Conservation (phyloP, 768 basidiomycete species). For the Grammothele lineata region DNA sequence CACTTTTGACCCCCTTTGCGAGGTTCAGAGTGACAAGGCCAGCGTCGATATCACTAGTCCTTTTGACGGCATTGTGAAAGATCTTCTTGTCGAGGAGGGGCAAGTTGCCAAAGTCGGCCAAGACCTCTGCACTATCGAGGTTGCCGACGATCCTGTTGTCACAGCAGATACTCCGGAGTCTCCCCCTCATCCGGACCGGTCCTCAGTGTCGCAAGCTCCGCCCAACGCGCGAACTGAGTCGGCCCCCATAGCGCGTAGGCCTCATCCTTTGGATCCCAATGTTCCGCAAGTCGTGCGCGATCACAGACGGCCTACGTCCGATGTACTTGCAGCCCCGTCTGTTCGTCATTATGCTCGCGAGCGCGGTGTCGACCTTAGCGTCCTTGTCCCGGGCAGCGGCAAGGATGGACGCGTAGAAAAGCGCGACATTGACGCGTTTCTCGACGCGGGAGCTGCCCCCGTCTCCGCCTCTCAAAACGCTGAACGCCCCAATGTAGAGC, state of each 20-base stretch:
- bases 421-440: slow-evolving; percentile 62
- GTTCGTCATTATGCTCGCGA: slow-evolving; percentile 74
- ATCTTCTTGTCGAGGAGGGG: slow-evolving; percentile 74
- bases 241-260: slow-evolving; percentile 20
- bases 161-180: background rate
- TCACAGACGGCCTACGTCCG: slow-evolving; percentile 1
- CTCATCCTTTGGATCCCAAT: slow-evolving; percentile 67
- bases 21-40: slow-evolving; percentile 89
- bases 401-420: slow-evolving; percentile 73
- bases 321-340: slow-evolving; percentile 67
- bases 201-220: background rate
- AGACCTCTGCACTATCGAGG: slow-evolving; percentile 75
- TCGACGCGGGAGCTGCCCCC: slow-evolving; percentile 28
- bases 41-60: slow-evolving; percentile 90
- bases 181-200: slow-evolving; percentile 6
- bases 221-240: background rate
- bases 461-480: slow-evolving; percentile 5
- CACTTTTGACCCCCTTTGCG: slow-evolving; percentile 72
- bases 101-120: slow-evolving; percentile 81
- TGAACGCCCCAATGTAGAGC: no score
- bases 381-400: slow-evolving; percentile 64
- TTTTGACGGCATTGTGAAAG: slow-evolving; percentile 69
- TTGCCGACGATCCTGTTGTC: slow-evolving; percentile 49
- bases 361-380: slow-evolving; percentile 54
- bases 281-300: slow-evolving; percentile 20